Evolutionary conservation across 805 yeast genomes (phyloP).

Genomic region (Sporopachydermia quercuum): DNA sequence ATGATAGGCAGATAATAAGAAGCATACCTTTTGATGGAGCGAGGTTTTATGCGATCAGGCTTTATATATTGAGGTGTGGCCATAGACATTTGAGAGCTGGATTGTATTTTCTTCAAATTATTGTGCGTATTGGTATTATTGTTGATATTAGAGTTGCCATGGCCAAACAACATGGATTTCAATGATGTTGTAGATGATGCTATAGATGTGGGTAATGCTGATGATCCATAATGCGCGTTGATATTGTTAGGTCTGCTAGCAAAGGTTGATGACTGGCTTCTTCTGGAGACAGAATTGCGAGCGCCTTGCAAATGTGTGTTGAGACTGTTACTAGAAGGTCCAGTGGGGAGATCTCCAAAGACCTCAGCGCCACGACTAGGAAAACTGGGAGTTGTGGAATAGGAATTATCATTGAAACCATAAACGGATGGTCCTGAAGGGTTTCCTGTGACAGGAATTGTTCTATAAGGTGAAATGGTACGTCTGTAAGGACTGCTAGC

Average conservation of each 20-base stretch:
- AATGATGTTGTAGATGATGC: neutral
- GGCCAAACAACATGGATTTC: neutral
- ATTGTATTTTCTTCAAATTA: neutral
- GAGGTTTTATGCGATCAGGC: neutral
- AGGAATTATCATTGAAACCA: too few species aligned
- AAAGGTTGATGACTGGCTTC: too few species aligned
- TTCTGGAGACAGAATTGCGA: neutral
- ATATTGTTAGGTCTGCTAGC: too few species aligned
- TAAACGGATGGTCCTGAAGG: neutral
- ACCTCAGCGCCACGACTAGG: neutral
- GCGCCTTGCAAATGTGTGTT: too few species aligned
- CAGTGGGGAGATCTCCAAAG: neutral
- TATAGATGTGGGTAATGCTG: too few species aligned
- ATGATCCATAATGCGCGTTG: too few species aligned
- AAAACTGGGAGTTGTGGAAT: neutral
- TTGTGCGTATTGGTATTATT: neutral
- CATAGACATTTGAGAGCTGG: neutral
- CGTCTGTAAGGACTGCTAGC: neutral
- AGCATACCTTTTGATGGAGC: slow-evolving; percentile 7
- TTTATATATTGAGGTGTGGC: too few species aligned
- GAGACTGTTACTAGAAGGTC: neutral
- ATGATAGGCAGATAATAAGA: slow-evolving; percentile 43
- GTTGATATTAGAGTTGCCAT: neutral
- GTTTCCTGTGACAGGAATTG: neutral
- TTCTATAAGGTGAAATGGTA: neutral